phyloP scores from a whole-genome alignment of 169 alveolate species.

The Eimeria necatrix region DNA sequence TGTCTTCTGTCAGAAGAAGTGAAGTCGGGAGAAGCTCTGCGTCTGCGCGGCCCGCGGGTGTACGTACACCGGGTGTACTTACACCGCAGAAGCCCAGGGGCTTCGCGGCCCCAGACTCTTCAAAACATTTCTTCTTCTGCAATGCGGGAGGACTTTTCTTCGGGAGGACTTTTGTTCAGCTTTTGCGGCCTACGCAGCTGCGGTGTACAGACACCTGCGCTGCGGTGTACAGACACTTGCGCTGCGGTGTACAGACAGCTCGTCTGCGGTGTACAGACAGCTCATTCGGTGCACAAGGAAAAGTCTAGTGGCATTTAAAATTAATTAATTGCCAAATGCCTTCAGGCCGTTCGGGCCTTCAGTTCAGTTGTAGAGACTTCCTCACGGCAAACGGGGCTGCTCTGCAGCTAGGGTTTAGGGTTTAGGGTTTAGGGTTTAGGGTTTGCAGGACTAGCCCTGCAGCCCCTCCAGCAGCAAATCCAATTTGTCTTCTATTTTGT shows the following conservation, averaged over 20 bases:
- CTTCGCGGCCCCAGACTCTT: too few relatives aligned
- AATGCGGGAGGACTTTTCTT: background rate
- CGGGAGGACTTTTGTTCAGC: background rate
- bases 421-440: background rate
- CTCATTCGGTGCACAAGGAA: too few relatives aligned
- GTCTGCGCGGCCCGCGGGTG: background rate
- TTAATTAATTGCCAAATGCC: background rate
- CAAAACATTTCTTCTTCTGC: background rate
- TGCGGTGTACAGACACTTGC: too few relatives aligned
- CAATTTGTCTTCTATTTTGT: background rate
- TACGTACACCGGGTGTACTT: background rate
- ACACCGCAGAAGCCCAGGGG: too few relatives aligned
- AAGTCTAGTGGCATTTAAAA: background rate
- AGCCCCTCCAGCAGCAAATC: constrained; percentile 58
- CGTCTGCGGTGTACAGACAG: too few relatives aligned
- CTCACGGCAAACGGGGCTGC: background rate
- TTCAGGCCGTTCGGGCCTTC: background rate
- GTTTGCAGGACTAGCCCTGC: background rate
- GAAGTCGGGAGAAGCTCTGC: background rate
- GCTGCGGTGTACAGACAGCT: too few relatives aligned
- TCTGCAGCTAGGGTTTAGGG: background rate
- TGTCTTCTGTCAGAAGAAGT: too few relatives aligned
- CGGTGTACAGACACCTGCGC: too few relatives aligned
- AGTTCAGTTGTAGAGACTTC: background rate
- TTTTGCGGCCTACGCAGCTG: too few relatives aligned